Percentiles rank a stretch among this genome's conserved stretches.
These are phyloP conservation scores for Pseudonitzschia pungens DNA, from an alignment of 108 stramenopile species.

Conservation along the genomic window DNA sequence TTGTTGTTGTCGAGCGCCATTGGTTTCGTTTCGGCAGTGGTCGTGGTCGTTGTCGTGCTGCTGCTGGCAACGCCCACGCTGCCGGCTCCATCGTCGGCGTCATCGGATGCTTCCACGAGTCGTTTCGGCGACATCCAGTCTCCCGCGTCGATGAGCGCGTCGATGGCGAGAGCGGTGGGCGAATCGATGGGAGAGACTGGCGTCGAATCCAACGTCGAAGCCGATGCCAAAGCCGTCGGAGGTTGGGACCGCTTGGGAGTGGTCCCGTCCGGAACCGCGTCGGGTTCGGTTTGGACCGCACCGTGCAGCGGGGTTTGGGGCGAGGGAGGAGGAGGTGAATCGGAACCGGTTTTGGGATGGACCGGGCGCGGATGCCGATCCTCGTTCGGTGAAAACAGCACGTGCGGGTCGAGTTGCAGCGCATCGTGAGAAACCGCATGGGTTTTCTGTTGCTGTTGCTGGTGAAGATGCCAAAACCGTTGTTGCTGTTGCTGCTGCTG, in stretches of 20 bases:
- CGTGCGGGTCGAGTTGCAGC: too few relatives aligned
- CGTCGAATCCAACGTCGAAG: background rate
- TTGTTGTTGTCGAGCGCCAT: too few relatives aligned
- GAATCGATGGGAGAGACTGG: background rate
- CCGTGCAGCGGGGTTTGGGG: too few relatives aligned
- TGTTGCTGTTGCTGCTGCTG: slow-evolving; percentile 4
- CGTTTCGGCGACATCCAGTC: background rate
- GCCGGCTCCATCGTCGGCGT: background rate
- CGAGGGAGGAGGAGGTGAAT: too few relatives aligned
- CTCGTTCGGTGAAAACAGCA: too few relatives aligned
- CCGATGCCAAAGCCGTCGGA: background rate
- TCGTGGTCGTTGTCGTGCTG: too few relatives aligned
- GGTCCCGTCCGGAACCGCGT: too few relatives aligned
- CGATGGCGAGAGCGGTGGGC: background rate
- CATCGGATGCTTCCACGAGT: background rate
- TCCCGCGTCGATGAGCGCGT: background rate
- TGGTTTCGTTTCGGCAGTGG: too few relatives aligned
- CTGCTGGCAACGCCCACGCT: background rate
- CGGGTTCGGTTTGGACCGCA: too few relatives aligned
- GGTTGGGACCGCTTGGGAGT: too few relatives aligned
- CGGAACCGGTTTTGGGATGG: too few relatives aligned
- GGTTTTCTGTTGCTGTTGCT: background rate
- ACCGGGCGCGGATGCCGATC: too few relatives aligned
- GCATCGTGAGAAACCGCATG: background rate
- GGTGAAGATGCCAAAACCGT: background rate